Base-by-base conservation (phyloP, 2,329 filamentous ascomycete species). In the Penicillium sp. region DNA sequence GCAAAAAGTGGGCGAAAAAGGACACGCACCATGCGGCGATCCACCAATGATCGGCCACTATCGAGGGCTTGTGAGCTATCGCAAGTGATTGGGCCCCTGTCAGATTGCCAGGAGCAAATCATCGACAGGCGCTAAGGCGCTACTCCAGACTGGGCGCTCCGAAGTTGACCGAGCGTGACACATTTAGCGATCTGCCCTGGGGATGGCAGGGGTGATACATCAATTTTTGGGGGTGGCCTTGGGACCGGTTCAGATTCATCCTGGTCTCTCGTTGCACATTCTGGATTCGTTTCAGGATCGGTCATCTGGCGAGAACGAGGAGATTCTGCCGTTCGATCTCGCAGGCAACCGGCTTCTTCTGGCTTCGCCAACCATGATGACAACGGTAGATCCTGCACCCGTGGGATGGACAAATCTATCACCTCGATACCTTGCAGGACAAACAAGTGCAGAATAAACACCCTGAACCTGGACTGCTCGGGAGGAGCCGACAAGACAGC, bases 131-230 rank as follows among this genome's bases (percentile, higher is more conserved):
- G 14, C 8, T 30, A 22, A n/a, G 40, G 28, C 51, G 48, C 49
- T 28, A 16, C 11, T 52, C 46, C 28, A 46, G 13, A 60, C 19
- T 28, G 42, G 26, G 5, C 6, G 6, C 42, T n/a, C 64, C 59
- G 58, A 66, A 33, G 45, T 30, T 33, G 59, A 54, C 64, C 64
- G 59, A 63, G 60, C 57, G 57, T 49, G 54, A 48, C 53, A 51
- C 45, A 55, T 49, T 37, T 35, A 54, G 48, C 54, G 62, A 65
- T 62, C 57, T 62, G 46, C 42, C 26, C 40, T 45, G 37, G 60
- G 57, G 52, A 59, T 33, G 45, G 45, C 43, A 45, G 53, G 60
- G 61, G 59, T 54, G 68, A 70, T 67, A 70, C 65, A 19, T 70
- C 68, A 68, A 68, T 68, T 58, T 33, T 22, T 7, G 16, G 4